These are phyloP conservation scores for Ascochyta clinopodiicola DNA, from an alignment of 2,329 filamentous ascomycete species.

Conservation along the genomic window DNA sequence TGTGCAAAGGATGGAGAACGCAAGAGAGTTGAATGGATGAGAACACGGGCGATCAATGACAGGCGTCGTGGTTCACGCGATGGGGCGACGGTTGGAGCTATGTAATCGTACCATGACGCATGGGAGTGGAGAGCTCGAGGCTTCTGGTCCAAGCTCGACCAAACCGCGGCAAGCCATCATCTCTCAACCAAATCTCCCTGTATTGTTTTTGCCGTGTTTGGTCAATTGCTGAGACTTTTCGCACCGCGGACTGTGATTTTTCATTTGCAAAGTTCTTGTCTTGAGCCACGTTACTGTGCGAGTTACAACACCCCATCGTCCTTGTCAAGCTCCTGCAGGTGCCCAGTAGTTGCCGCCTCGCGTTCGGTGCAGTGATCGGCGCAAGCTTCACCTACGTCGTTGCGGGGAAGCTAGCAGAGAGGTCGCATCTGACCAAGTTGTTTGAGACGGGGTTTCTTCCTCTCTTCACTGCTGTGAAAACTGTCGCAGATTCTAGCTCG, in stretches of 20 bases:
- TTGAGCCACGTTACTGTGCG: neutral
- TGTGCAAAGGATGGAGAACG: neutral
- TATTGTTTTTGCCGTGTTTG: conserved; percentile 15
- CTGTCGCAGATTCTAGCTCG: neutral
- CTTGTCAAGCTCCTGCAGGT: conserved; percentile 25
- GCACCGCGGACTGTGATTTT: conserved; percentile 1
- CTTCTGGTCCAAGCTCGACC: neutral
- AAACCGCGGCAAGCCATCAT: conserved; percentile 13
- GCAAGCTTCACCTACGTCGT: conserved; percentile 28
- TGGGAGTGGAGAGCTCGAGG: conserved; percentile 8
- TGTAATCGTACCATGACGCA: conserved; percentile 7
- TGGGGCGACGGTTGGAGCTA: neutral
- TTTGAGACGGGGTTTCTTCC: neutral
- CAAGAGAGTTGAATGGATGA: neutral
- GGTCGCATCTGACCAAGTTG: conserved; percentile 17
- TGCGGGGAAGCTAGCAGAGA: conserved; percentile 36
- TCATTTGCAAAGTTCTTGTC: neutral
- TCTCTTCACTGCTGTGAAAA: conserved; percentile 5
- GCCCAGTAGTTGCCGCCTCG: conserved; percentile 27
- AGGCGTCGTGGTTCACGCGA: conserved; percentile 9
- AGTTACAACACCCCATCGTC: neutral
- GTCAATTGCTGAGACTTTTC: conserved; percentile 12
- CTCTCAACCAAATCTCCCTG: conserved; percentile 21
- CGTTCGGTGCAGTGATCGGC: conserved; percentile 34
- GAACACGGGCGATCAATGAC: neutral